Conservation (phyloP, 306 rosid species). For the Fragaria iinumae region DNA sequence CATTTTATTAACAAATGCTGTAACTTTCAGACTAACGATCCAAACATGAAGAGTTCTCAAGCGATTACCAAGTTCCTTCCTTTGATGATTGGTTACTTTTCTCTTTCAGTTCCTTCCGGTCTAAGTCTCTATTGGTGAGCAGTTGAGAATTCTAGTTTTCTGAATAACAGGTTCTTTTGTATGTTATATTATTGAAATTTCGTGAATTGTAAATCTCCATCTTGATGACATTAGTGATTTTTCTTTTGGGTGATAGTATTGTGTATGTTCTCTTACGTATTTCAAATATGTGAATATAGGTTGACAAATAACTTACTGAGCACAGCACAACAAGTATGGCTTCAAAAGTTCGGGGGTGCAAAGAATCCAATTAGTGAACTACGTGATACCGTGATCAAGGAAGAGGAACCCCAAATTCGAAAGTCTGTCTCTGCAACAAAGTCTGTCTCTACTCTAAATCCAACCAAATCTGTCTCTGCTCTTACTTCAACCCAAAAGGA, state of each 20-base stretch:
- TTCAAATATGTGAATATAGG: conserved; percentile 48
- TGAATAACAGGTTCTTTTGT: not conserved
- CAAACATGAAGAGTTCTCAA: conserved; percentile 91
- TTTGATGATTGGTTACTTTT: conserved; percentile 89
- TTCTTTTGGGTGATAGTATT: conserved; percentile 13
- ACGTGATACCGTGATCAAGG: conserved; percentile 40
- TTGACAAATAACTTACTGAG: conserved; percentile 89
- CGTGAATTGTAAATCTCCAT: not conserved
- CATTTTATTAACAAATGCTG: not conserved
- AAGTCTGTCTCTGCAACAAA: conserved; percentile 46
- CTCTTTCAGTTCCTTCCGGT: conserved; percentile 99
- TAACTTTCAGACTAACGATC: conserved; percentile 68
- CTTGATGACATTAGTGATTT: not conserved
- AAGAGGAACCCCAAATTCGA: conserved; percentile 44
- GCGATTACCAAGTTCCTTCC: conserved; percentile 79
- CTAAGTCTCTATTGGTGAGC: conserved; percentile 97
- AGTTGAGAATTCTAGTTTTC: conserved; percentile 14
- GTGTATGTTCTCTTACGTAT: conserved; percentile 22
- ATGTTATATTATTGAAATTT: not conserved
- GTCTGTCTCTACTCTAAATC: conserved; percentile 41
- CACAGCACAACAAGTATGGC: conserved; percentile 96
- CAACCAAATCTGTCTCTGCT: conserved; percentile 44
- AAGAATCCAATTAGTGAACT: conserved; percentile 49
- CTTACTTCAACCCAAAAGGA: conserved; percentile 33
- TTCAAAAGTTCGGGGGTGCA: conserved; percentile 91